Conservation (phyloP, 805 yeast species). For the Lipomyces mesembrius region DNA sequence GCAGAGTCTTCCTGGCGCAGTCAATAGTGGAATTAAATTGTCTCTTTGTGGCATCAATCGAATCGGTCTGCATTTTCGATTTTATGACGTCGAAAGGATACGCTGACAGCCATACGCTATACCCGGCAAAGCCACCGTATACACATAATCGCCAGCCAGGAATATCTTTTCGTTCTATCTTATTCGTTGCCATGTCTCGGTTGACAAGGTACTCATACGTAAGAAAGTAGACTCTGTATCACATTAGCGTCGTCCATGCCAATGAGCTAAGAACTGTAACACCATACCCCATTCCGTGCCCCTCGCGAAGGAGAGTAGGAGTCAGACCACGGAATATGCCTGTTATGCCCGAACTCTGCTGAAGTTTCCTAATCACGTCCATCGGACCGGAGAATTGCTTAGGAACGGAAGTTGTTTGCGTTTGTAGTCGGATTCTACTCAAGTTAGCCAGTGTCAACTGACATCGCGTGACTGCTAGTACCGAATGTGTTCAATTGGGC, state of each 20-base stretch:
- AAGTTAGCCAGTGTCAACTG: background rate
- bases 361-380: constrained; percentile 67
- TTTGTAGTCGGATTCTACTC: constrained; percentile 89
- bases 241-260: background rate
- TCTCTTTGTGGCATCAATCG: constrained; percentile 62
- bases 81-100: constrained; percentile 93
- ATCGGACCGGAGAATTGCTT: constrained; percentile 73
- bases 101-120: constrained; percentile 73
- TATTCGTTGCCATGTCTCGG: constrained; percentile 54
- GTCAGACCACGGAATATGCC: constrained; percentile 79
- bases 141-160: constrained; percentile 86
- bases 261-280: background rate
- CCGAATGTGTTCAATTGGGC: constrained; percentile 37
- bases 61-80: constrained; percentile 82
- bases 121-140: constrained; percentile 91
- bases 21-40: constrained; percentile 61
- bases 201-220: constrained; percentile 88
- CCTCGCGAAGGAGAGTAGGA: constrained; percentile 84
- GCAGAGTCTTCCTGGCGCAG: constrained; percentile 60
- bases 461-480: background rate
- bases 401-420: constrained; percentile 62
- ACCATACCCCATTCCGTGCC: constrained; percentile 74
- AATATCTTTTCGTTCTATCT: constrained; percentile 66
- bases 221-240: constrained; percentile 62
- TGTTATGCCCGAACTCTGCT: constrained; percentile 56